phyloP scores from a whole-genome alignment of 2,329 filamentous ascomycete species.

The Claviceps pazoutovae region DNA sequence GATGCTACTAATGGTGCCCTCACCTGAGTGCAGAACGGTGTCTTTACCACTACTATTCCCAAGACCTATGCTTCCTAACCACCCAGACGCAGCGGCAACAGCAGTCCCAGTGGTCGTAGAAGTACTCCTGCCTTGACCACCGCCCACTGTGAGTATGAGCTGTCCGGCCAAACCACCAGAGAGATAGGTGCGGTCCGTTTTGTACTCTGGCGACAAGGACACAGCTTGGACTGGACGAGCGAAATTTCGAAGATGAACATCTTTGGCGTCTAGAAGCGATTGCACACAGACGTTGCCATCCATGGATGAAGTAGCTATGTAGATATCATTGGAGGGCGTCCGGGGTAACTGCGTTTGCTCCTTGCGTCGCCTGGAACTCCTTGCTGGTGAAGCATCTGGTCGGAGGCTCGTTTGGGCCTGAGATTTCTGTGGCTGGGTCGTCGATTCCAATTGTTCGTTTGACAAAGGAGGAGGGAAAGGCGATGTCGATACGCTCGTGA shows the following conservation, averaged over 20 bases:
- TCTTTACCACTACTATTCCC: constrained; percentile 70
- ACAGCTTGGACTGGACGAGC: constrained; percentile 84
- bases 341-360: constrained; percentile 48
- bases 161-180: constrained; percentile 83
- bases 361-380: constrained; percentile 35
- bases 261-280: constrained; percentile 73
- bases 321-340: constrained; percentile 77
- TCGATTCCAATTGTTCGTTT: constrained; percentile 27
- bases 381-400: constrained; percentile 30
- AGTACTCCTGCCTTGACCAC: constrained; percentile 65
- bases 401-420: constrained; percentile 18
- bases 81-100: constrained; percentile 71
- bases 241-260: constrained; percentile 87
- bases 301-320: constrained; percentile 85
- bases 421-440: constrained; percentile 22
- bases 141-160: constrained; percentile 73
- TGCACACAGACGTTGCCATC: constrained; percentile 92
- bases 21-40: constrained; percentile 75
- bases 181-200: constrained; percentile 73
- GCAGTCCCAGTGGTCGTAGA: constrained; percentile 79
- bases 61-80: constrained; percentile 79
- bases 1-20: constrained; percentile 80
- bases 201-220: constrained; percentile 89
- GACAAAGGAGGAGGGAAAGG: constrained; percentile 54
- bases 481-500: constrained; percentile 81